phyloP scores from a whole-genome alignment of 306 rosid genomes.

The Hippophae tibetana region DNA sequence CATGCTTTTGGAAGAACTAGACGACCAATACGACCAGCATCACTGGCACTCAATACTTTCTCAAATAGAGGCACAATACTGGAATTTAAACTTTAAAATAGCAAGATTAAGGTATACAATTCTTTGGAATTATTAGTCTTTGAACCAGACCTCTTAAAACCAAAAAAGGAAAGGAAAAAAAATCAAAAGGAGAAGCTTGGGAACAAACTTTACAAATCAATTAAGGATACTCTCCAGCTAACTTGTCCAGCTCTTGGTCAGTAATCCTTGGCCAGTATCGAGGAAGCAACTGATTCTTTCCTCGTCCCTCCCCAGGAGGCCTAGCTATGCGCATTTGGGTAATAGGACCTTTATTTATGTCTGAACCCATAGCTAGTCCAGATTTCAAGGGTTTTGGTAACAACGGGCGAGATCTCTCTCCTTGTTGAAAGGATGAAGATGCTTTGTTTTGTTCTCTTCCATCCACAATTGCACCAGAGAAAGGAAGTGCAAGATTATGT shows the following conservation, averaged over 20 bases:
- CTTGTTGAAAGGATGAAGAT: slow-evolving; percentile 49
- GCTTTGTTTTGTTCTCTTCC: slow-evolving; percentile 51
- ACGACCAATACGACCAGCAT: slow-evolving; percentile 99
- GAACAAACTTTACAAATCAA: neutral
- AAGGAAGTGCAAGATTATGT: slow-evolving; percentile 36
- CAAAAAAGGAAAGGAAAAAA: neutral
- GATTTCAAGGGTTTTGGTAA: slow-evolving; percentile 59
- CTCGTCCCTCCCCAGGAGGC: slow-evolving; percentile 92
- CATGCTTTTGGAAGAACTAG: slow-evolving; percentile 98
- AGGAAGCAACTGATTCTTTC: slow-evolving; percentile 89
- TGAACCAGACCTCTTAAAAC: neutral
- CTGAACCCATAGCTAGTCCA: slow-evolving; percentile 30
- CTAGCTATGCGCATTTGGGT: slow-evolving; percentile 66
- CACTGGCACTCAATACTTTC: slow-evolving; percentile 95
- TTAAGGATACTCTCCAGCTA: slow-evolving; percentile 93
- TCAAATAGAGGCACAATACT: slow-evolving; percentile 86
- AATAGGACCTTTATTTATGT: slow-evolving; percentile 33
- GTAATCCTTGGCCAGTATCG: slow-evolving; percentile 99
- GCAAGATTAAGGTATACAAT: slow-evolving; percentile 44
- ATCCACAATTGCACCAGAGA: slow-evolving; percentile 41
- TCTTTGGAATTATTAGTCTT: too few relatives aligned
- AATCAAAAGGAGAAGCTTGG: neutral
- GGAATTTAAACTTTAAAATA: slow-evolving; percentile 66
- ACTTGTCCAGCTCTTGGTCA: slow-evolving; percentile 80
- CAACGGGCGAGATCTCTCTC: slow-evolving; percentile 59